These are phyloP conservation scores for Neodidymelliopsis sp. DNA, from an alignment of 2,329 filamentous ascomycete genomes.

Conservation along the genomic window DNA sequence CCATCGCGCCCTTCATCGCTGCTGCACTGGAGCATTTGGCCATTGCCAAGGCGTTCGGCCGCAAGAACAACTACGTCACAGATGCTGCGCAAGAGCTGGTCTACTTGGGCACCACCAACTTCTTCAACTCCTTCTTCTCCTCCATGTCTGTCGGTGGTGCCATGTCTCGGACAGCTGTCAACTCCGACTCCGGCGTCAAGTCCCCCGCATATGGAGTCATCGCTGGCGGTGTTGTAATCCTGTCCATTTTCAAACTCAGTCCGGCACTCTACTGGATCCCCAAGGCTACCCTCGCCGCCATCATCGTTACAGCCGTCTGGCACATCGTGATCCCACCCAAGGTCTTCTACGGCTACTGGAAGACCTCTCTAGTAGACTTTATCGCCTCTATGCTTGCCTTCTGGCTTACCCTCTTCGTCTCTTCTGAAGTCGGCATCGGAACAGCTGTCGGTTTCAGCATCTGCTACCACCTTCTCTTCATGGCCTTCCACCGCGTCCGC, in stretches of 20 bases:
- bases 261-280: conserved; percentile 73
- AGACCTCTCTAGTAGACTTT: conserved; percentile 70
- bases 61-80: conserved; percentile 68
- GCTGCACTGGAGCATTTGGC: conserved; percentile 69
- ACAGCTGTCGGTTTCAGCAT: conserved; percentile 61
- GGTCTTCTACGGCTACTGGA: conserved; percentile 70
- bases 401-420: conserved; percentile 69
- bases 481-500: conserved; percentile 60
- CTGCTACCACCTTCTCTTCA: conserved; percentile 63
- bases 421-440: conserved; percentile 67
- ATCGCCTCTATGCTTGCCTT: conserved; percentile 69
- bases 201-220: conserved; percentile 68
- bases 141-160: conserved; percentile 71
- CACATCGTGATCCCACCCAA: conserved; percentile 66
- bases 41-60: conserved; percentile 69
- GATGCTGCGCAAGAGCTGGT: conserved; percentile 72
- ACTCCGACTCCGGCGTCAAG: conserved; percentile 68
- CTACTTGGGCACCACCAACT: conserved; percentile 68
- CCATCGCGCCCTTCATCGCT: conserved; percentile 68
- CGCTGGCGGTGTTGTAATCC: conserved; percentile 67
- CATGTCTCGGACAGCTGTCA: conserved; percentile 73
- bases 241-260: conserved; percentile 68
- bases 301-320: conserved; percentile 71
- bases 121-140: conserved; percentile 71
- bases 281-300: conserved; percentile 68